A percentile compares a stretch with the other conserved stretches of the same genome.
phyloP scores from a whole-genome alignment of 176 grass and related monocot species.

The Poa pratensis region DNA sequence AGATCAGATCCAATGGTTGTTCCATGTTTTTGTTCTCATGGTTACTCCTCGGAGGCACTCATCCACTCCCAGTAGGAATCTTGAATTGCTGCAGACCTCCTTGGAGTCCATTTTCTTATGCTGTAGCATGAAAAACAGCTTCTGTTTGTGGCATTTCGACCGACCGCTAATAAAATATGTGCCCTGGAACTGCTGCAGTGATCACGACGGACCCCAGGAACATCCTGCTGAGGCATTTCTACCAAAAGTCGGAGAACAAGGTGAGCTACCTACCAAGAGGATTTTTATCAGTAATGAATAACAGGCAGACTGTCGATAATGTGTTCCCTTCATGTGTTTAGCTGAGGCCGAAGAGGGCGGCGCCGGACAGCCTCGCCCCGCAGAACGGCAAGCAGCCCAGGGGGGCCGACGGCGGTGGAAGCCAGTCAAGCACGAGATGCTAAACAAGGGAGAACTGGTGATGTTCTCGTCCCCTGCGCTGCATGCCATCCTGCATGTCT shows the following conservation, averaged over 20 bases:
- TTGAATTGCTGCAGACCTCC: background rate
- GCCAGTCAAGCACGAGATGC: conserved; percentile 45
- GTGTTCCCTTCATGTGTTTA: conserved; percentile 9
- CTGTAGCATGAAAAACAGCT: background rate
- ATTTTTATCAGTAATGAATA: background rate
- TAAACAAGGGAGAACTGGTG: background rate
- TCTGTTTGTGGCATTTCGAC: background rate
- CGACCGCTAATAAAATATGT: background rate
- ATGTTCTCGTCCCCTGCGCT: background rate
- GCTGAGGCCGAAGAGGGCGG: conserved; percentile 89
- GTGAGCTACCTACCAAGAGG: conserved; percentile 34
- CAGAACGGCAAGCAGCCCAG: conserved; percentile 74
- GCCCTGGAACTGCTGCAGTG: conserved; percentile 47
- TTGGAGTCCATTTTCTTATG: background rate
- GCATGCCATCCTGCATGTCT: background rate
- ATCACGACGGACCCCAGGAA: conserved; percentile 83
- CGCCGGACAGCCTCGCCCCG: conserved; percentile 45
- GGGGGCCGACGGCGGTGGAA: conserved; percentile 44
- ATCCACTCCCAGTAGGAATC: background rate
- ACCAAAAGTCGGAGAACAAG: conserved; percentile 84
- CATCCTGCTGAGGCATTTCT: conserved; percentile 83
- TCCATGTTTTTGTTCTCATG: background rate
- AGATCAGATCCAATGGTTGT: background rate
- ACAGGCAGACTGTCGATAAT: background rate
- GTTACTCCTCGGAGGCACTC: background rate